Conservation (phyloP, 345 rosid species). For the Euphorbia peplus region DNA sequence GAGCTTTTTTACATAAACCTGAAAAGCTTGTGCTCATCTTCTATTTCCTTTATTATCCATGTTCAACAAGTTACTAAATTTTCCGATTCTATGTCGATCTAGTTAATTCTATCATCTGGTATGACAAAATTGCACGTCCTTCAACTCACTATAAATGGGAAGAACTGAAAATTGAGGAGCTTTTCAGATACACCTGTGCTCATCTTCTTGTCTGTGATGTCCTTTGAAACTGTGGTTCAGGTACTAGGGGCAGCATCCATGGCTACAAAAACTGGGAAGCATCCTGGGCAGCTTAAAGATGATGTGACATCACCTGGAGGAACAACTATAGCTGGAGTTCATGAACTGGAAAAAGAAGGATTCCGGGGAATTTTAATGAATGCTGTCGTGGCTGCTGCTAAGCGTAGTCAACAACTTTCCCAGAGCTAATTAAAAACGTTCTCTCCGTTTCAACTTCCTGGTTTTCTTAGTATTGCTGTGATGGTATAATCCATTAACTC, state of each 20-base stretch:
- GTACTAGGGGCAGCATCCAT: conserved; percentile 91
- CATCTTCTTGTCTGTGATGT: background rate
- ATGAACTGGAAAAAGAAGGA: conserved; percentile 86
- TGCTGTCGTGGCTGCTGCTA: conserved; percentile 84
- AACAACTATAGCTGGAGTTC: conserved; percentile 82
- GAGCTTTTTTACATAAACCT: background rate
- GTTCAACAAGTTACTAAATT: too few relatives aligned
- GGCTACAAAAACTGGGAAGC: conserved; percentile 71
- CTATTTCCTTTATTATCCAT: background rate
- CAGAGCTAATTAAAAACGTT: conserved; percentile 27
- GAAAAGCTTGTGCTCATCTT: background rate
- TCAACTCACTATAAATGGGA: background rate
- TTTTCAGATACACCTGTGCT: too few relatives aligned
- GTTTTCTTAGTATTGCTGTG: too few relatives aligned
- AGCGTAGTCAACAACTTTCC: conserved; percentile 68
- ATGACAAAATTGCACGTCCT: too few relatives aligned
- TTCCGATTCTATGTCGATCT: too few relatives aligned
- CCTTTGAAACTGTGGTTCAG: conserved; percentile 23
- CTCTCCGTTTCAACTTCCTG: too few relatives aligned
- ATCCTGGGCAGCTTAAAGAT: conserved; percentile 87
- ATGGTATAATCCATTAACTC: too few relatives aligned
- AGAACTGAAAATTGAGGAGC: background rate
- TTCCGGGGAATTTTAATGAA: conserved; percentile 81
- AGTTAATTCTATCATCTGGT: too few relatives aligned
- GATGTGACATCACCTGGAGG: conserved; percentile 94